Conservation (phyloP, 257 asterid species). For the Asclepias syriaca region DNA sequence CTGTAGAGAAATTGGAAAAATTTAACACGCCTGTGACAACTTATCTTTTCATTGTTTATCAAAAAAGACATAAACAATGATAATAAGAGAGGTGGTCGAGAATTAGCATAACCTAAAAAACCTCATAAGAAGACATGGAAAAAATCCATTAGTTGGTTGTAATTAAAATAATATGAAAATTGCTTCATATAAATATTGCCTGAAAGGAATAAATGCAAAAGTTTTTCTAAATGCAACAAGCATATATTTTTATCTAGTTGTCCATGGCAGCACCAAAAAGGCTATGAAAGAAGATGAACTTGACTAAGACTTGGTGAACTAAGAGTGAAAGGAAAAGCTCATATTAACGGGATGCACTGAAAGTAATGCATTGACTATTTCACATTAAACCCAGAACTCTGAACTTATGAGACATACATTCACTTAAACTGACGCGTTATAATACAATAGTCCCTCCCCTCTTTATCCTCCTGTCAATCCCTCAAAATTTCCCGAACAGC, state of each 20-base stretch:
- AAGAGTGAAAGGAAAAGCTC: background rate
- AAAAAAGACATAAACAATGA: background rate
- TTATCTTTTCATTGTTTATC: background rate
- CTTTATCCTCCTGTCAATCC: background rate
- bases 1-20: conserved; percentile 30
- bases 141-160: background rate
- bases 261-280: background rate
- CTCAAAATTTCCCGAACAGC: background rate
- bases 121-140: background rate
- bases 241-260: background rate
- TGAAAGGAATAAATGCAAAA: background rate
- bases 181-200: background rate
- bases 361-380: background rate
- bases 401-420: background rate
- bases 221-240: background rate
- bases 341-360: background rate
- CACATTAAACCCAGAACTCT: background rate
- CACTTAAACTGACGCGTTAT: background rate
- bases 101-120: background rate
- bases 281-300: background rate
- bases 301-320: background rate
- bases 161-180: background rate
- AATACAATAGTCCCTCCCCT: background rate
- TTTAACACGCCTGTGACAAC: background rate
- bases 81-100: background rate